Percentiles rank a stretch among this genome's conserved stretches.
Conservation (phyloP, 2,329 filamentous ascomycete genomes). For the Fusarium xylarioides region DNA sequence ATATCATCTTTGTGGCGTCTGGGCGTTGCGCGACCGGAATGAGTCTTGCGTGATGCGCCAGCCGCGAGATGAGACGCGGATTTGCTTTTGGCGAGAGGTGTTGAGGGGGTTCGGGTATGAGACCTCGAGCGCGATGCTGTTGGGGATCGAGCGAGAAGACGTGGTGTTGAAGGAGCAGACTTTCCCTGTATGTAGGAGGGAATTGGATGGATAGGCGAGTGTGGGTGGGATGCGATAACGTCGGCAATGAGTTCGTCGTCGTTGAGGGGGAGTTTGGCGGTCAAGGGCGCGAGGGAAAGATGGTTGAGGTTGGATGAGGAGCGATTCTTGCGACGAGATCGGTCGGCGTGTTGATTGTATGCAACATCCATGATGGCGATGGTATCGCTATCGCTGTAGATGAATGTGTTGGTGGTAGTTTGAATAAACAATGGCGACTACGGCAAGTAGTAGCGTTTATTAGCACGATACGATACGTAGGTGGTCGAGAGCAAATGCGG, state of each 20-base stretch:
- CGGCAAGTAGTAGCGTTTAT: not conserved
- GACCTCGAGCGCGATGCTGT: slow-evolving; percentile 59
- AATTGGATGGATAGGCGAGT: slow-evolving; percentile 43
- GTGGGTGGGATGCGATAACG: slow-evolving; percentile 27
- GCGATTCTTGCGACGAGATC: slow-evolving; percentile 65
- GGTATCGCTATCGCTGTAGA: not conserved
- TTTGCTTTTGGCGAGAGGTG: slow-evolving; percentile 67
- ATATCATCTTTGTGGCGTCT: slow-evolving; percentile 46
- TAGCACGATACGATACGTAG: slow-evolving; percentile 6
- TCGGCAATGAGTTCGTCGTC: slow-evolving; percentile 60
- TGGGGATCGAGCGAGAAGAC: slow-evolving; percentile 67
- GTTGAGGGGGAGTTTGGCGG: slow-evolving; percentile 66
- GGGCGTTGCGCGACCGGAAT: slow-evolving; percentile 48
- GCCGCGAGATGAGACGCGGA: slow-evolving; percentile 65
- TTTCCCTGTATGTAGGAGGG: slow-evolving; percentile 68
- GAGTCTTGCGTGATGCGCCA: slow-evolving; percentile 36
- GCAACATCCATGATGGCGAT: slow-evolving; percentile 62
- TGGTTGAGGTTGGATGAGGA: slow-evolving; percentile 68
- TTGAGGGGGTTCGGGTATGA: slow-evolving; percentile 53
- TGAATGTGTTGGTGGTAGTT: not conserved
- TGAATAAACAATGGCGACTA: not conserved
- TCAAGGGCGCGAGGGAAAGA: slow-evolving; percentile 71
- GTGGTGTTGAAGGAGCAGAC: slow-evolving; percentile 71
- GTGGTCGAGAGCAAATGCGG: slow-evolving; percentile 26
- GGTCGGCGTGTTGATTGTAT: slow-evolving; percentile 68